Evolutionary conservation across 2,329 filamentous ascomycete species (phyloP).

Genomic region (Botrytis pseudocinerea): DNA sequence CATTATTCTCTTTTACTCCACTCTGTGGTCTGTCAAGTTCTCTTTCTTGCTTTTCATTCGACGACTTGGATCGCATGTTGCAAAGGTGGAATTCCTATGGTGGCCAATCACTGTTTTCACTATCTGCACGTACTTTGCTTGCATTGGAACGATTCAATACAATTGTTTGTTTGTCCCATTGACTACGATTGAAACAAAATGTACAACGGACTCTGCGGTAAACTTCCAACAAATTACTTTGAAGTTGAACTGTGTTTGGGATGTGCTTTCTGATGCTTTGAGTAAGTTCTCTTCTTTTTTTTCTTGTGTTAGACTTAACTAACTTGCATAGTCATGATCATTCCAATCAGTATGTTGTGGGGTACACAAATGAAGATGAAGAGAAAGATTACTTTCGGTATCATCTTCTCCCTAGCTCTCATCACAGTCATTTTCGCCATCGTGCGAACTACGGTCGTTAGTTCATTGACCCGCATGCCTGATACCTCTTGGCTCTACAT

Average conservation of each 20-base stretch:
- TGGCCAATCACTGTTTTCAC: constrained; percentile 7
- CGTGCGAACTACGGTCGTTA: background rate
- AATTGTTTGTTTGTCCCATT: background rate
- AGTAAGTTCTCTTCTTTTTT: background rate
- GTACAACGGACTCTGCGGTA: background rate
- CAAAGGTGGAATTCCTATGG: background rate
- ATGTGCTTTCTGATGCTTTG: background rate
- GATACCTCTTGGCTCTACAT: constrained; percentile 8
- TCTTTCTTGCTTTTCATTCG: constrained; percentile 7
- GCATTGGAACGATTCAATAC: background rate
- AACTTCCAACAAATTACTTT: background rate
- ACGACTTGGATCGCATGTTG: constrained; percentile 1
- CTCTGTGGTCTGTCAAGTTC: constrained; percentile 6
- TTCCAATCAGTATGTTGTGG: constrained; percentile 3
- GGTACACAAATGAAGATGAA: constrained; percentile 6
- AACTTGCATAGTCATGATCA: background rate
- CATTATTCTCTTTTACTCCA: background rate
- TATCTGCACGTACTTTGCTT: constrained; percentile 5
- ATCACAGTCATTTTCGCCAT: background rate
- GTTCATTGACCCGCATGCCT: constrained; percentile 6
- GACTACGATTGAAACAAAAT: background rate
- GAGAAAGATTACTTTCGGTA: background rate
- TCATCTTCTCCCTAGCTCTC: background rate
- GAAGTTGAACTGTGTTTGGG: constrained; percentile 4
- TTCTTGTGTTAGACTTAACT: background rate